Conservation (phyloP, 2,329 filamentous ascomycete species). For the Exophiala sideris region DNA sequence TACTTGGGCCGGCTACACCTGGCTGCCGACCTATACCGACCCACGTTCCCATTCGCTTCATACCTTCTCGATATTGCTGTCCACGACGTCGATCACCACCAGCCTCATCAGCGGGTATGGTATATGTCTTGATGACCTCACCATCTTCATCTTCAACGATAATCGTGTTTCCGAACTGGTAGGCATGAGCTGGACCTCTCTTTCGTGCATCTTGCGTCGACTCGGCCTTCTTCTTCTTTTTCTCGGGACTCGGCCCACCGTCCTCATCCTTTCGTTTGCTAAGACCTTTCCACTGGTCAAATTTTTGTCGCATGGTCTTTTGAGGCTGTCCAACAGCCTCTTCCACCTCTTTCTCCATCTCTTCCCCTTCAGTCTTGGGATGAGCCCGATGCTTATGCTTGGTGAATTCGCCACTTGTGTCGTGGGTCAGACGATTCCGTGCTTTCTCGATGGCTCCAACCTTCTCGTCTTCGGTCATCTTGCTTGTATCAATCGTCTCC, state of each 20-base stretch:
- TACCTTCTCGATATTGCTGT: slow-evolving; percentile 44
- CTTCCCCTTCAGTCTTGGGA: slow-evolving; percentile 43
- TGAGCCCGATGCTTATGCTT: slow-evolving; percentile 45
- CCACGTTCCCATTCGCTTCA: slow-evolving; percentile 61
- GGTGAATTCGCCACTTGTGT: slow-evolving; percentile 44
- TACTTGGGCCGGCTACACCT: slow-evolving; percentile 17
- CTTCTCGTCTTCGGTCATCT: slow-evolving; percentile 55
- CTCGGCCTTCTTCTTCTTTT: slow-evolving; percentile 31
- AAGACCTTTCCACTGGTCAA: slow-evolving; percentile 45
- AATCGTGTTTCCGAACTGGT: slow-evolving; percentile 68
- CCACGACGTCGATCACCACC: slow-evolving; percentile 23
- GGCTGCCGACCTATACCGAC: slow-evolving; percentile 43
- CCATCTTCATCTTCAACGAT: slow-evolving; percentile 68
- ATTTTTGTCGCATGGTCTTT: slow-evolving; percentile 44
- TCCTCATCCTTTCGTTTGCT: slow-evolving; percentile 40
- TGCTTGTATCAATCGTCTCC: slow-evolving; percentile 54
- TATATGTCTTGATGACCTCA: slow-evolving; percentile 67
- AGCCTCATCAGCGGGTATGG: slow-evolving; percentile 48
- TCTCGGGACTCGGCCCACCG: slow-evolving; percentile 21
- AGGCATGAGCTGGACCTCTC: slow-evolving; percentile 59
- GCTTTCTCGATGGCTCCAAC: slow-evolving; percentile 55
- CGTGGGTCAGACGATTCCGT: slow-evolving; percentile 52
- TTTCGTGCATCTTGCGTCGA: slow-evolving; percentile 21
- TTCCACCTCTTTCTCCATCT: slow-evolving; percentile 39
- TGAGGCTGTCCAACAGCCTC: slow-evolving; percentile 36